These are phyloP conservation scores for Tillandsia leiboldiana DNA, from an alignment of 176 grass and related monocot species.

Conservation along the genomic window DNA sequence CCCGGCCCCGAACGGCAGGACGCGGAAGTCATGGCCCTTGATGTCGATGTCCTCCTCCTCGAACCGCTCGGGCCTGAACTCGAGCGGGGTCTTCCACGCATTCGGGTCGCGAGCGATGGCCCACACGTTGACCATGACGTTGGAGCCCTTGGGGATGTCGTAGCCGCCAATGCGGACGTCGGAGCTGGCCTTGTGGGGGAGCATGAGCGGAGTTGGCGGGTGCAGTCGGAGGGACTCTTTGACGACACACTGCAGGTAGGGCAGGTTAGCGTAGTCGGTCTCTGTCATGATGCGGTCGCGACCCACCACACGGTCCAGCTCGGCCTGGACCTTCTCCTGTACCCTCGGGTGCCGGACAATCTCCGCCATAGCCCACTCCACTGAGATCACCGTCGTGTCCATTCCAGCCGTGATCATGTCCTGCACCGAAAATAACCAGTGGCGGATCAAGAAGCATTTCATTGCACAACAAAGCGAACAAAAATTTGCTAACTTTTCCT, in stretches of 20 bases:
- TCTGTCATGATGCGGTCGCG: slow-evolving; percentile 27
- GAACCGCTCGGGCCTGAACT: slow-evolving; percentile 63
- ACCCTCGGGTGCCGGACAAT: slow-evolving; percentile 37
- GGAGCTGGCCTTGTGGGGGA: slow-evolving; percentile 39
- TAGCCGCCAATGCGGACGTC: slow-evolving; percentile 42
- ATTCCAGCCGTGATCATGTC: slow-evolving; percentile 66
- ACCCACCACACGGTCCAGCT: slow-evolving; percentile 45
- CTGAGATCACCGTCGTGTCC: slow-evolving; percentile 68
- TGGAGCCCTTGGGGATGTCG: slow-evolving; percentile 51
- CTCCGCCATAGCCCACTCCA: slow-evolving; percentile 66
- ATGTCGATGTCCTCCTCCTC: slow-evolving; percentile 39
- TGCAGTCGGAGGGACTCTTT: slow-evolving; percentile 59
- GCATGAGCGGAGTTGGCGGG: slow-evolving; percentile 57
- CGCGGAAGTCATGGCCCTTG: slow-evolving; percentile 49
- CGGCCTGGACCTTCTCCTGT: slow-evolving; percentile 44
- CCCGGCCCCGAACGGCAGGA: slow-evolving; percentile 54
- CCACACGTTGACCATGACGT: slow-evolving; percentile 67
- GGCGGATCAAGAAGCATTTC: no score
- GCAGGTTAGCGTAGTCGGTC: slow-evolving; percentile 41
- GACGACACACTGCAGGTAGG: slow-evolving; percentile 49
- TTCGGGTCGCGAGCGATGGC: slow-evolving; percentile 50
- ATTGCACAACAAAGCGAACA: no score
- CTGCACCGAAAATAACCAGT: slow-evolving; percentile 11
- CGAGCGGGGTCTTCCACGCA: slow-evolving; percentile 43
- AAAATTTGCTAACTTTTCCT: no score